phyloP scores from a whole-genome alignment of 2,329 filamentous ascomycete genomes.

The Ploettnerulaceae sp. region DNA sequence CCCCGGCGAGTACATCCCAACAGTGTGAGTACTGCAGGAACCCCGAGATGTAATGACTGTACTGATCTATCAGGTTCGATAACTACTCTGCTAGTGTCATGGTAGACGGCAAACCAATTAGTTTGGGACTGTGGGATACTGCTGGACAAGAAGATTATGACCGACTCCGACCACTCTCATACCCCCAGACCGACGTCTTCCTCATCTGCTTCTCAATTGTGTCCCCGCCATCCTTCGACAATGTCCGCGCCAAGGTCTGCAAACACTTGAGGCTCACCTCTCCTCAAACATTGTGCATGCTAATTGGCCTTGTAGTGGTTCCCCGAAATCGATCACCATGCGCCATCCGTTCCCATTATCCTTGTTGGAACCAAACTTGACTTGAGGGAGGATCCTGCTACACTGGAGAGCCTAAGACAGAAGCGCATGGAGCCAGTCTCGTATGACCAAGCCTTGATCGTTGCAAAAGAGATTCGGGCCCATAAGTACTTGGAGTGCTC shows the following conservation, averaged over 20 bases:
- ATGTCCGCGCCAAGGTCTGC: conserved; percentile 94
- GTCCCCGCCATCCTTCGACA: conserved; percentile 95
- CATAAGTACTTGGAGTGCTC: conserved; percentile 99
- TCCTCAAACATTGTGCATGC: neutral
- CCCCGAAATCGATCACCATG: conserved; percentile 95
- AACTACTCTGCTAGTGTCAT: conserved; percentile 99
- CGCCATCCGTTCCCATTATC: conserved; percentile 91
- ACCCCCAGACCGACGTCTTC: conserved; percentile 97
- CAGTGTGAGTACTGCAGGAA: conserved; percentile 60
- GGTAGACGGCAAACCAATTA: conserved; percentile 98
- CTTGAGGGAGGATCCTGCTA: conserved; percentile 81
- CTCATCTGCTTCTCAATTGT: conserved; percentile 98
- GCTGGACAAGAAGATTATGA: conserved; percentile 96
- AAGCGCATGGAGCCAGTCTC: conserved; percentile 97
- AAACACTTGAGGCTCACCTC: conserved; percentile 1
- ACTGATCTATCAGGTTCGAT: conserved; percentile 65
- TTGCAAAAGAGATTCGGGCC: conserved; percentile 90
- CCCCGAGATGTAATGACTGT: neutral
- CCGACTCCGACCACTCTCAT: conserved; percentile 89
- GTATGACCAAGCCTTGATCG: conserved; percentile 83
- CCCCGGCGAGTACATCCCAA: conserved; percentile 99
- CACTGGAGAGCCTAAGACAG: conserved; percentile 73
- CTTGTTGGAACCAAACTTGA: conserved; percentile 96
- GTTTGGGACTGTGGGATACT: conserved; percentile 95
- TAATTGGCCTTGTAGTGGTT: conserved; percentile 65